phyloP scores from a whole-genome alignment of 2,329 filamentous ascomycete genomes.

The Biscogniauxia mediterranea region DNA sequence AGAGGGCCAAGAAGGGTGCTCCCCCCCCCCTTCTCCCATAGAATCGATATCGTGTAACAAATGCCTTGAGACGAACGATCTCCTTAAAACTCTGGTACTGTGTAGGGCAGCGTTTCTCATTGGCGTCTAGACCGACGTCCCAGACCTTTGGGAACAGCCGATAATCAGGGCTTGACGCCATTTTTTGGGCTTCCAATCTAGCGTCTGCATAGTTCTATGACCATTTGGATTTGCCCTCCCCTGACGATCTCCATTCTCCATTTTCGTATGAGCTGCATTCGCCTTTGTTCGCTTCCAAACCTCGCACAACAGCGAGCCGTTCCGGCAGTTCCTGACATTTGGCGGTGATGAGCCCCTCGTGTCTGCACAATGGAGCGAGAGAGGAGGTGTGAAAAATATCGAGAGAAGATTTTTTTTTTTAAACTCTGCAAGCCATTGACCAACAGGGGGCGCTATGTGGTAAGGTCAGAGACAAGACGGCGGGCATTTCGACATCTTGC shows the following conservation, averaged over 20 bases:
- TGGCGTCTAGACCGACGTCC: background rate
- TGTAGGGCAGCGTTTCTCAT: background rate
- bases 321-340: background rate
- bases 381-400: too few species aligned
- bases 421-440: background rate
- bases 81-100: background rate
- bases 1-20: background rate
- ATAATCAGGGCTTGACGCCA: background rate
- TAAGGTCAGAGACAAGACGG: background rate
- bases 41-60: background rate
- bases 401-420: too few species aligned
- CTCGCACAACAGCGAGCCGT: background rate
- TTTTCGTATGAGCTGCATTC: background rate
- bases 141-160: background rate
- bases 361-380: background rate
- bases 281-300: background rate
- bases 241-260: background rate
- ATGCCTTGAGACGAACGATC: background rate
- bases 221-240: background rate
- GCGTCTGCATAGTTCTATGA: background rate
- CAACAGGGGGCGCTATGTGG: background rate
- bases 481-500: background rate
- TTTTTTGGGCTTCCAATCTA: background rate
- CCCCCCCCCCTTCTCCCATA: background rate
- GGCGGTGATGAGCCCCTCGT: background rate